Conservation (phyloP, 176 grass and related monocot species). For the Zoysia pacifica region DNA sequence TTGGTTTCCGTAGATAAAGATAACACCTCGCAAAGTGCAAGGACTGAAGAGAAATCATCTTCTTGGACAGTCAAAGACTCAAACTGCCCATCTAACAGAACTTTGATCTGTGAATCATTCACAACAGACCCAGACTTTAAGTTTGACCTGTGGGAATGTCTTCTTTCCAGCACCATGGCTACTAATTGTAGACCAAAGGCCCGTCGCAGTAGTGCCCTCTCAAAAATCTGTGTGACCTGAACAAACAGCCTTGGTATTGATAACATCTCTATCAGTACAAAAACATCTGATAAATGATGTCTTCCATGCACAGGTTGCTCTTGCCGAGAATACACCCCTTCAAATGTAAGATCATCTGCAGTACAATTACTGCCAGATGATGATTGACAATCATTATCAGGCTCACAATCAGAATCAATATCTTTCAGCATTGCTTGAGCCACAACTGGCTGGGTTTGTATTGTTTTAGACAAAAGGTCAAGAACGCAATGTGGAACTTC, state of each 20-base stretch:
- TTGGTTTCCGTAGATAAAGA: slow-evolving; percentile 65
- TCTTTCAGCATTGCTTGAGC: slow-evolving; percentile 82
- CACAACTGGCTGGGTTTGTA: slow-evolving; percentile 71
- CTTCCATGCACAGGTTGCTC: slow-evolving; percentile 62
- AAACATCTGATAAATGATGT: slow-evolving; percentile 77
- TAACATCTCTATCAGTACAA: slow-evolving; percentile 84
- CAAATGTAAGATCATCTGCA: slow-evolving; percentile 60
- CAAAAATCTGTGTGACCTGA: slow-evolving; percentile 71
- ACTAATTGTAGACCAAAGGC: slow-evolving; percentile 75
- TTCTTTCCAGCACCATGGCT: slow-evolving; percentile 82
- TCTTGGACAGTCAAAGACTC: slow-evolving; percentile 56
- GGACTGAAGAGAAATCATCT: slow-evolving; percentile 87
- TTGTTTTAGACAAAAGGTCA: slow-evolving; percentile 70
- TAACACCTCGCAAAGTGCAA: slow-evolving; percentile 88
- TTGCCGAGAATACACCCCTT: slow-evolving; percentile 68
- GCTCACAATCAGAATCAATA: slow-evolving; percentile 72
- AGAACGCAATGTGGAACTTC: slow-evolving; percentile 84
- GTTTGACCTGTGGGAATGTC: slow-evolving; percentile 63
- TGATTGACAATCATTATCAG: slow-evolving; percentile 50
- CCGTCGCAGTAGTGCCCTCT: slow-evolving; percentile 66
- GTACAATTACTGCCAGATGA: slow-evolving; percentile 46
- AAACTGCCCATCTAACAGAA: slow-evolving; percentile 61
- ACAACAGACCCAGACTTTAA: slow-evolving; percentile 53
- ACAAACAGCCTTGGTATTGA: slow-evolving; percentile 76
- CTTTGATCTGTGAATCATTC: slow-evolving; percentile 66